Percentiles rank a stretch among this genome's conserved stretches.
phyloP scores from a whole-genome alignment of 176 grass and related monocot species.

The Triticum turgidum region DNA sequence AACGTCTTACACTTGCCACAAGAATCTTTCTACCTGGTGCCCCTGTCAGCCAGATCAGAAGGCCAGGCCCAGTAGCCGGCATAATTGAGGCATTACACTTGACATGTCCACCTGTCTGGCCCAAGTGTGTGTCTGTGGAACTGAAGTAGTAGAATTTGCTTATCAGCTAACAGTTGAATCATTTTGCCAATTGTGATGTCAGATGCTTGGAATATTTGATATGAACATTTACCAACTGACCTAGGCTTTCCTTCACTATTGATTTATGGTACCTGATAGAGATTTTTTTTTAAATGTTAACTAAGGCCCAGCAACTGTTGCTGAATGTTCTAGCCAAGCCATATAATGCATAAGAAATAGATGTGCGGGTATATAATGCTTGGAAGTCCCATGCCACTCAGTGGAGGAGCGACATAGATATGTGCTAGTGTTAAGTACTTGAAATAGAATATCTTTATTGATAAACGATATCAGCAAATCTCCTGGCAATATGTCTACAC shows the following conservation, averaged over 20 bases:
- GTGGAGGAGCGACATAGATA: neutral
- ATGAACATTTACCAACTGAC: neutral
- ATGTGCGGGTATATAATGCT: neutral
- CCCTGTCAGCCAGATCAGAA: too few relatives aligned
- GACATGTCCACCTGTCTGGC: neutral
- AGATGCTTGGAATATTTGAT: neutral
- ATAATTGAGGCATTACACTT: neutral
- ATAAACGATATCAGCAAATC: slow-evolving; percentile 2
- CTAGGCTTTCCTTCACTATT: neutral
- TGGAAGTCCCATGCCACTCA: neutral
- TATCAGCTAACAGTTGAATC: neutral
- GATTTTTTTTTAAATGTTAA: neutral
- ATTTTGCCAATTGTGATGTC: neutral
- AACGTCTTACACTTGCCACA: neutral
- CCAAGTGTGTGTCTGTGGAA: neutral
- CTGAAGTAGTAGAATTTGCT: neutral
- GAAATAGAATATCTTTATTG: neutral
- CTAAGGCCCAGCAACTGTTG: neutral
- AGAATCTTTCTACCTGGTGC: neutral
- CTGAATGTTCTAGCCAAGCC: neutral
- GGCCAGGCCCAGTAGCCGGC: too few relatives aligned
- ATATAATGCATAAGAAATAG: neutral
- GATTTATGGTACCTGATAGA: neutral
- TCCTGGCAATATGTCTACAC: slow-evolving; percentile 1
- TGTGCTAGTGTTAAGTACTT: neutral